phyloP scores from a whole-genome alignment of 768 basidiomycete species.

The Boletus reticuloceps region DNA sequence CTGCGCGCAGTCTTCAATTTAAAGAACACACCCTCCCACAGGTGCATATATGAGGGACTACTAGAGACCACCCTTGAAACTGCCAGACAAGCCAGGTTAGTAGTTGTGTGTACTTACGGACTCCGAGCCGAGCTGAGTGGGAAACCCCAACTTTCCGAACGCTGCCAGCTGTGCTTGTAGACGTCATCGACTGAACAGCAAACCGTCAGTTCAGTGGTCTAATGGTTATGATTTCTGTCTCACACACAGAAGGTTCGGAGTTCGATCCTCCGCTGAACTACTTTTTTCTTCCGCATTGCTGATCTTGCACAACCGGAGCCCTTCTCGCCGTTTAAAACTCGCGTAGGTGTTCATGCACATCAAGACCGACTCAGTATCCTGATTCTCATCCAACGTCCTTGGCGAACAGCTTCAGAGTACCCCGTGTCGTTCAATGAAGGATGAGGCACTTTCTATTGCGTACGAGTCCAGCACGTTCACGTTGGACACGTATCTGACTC shows the following conservation, averaged over 20 bases:
- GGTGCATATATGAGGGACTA: too few relatives aligned
- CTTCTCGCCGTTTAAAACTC: too few relatives aligned
- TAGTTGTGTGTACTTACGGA: too few relatives aligned
- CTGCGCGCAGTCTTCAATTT: too few relatives aligned
- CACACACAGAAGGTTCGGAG: constrained; percentile 38
- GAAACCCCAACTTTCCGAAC: too few relatives aligned
- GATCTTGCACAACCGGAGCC: neutral
- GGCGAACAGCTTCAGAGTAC: neutral
- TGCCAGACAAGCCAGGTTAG: too few relatives aligned
- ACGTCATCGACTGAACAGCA: neutral
- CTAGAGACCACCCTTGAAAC: too few relatives aligned
- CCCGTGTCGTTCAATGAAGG: constrained; percentile 18
- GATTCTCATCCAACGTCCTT: neutral
- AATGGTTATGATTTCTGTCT: constrained; percentile 39
- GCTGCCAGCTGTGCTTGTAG: too few relatives aligned
- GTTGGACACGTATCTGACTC: neutral
- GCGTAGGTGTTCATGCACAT: neutral
- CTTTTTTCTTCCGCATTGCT: constrained; percentile 7
- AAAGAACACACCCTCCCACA: too few relatives aligned
- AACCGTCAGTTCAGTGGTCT: constrained; percentile 32
- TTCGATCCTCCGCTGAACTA: constrained; percentile 37
- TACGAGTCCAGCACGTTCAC: constrained; percentile 6
- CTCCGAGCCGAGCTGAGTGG: too few relatives aligned
- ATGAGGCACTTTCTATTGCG: constrained; percentile 30
- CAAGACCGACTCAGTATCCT: neutral